Percentiles rank a stretch among this genome's conserved stretches.
Evolutionary conservation across 1,139 yeast genomes (phyloP).

Genomic region (Entelexis sorbosivorans): DNA sequence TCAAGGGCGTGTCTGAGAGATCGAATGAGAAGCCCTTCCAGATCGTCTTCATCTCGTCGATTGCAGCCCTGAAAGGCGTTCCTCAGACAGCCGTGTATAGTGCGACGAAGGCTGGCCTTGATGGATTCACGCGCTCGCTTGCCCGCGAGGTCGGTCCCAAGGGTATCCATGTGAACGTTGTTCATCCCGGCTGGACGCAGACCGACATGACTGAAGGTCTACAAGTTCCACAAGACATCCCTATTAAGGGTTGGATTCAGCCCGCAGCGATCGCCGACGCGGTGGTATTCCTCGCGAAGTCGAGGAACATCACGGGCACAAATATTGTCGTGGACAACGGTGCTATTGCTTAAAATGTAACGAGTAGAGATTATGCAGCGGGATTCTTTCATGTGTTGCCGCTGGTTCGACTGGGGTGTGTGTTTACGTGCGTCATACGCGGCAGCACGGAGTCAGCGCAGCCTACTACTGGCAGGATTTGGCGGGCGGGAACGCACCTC

Average conservation of each 20-base stretch:
- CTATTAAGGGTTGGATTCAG: neutral
- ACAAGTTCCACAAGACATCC: neutral
- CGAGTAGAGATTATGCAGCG: too few species aligned
- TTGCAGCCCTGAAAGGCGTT: conserved; percentile 42
- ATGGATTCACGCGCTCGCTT: conserved; percentile 52
- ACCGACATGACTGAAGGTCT: neutral
- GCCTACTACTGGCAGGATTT: too few species aligned
- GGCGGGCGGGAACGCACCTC: too few species aligned
- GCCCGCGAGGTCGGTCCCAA: conserved; percentile 47
- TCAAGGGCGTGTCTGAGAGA: conserved; percentile 20
- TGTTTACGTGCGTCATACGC: too few species aligned
- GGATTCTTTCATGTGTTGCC: too few species aligned
- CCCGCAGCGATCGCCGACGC: conserved; percentile 29
- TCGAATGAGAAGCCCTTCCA: conserved; percentile 25
- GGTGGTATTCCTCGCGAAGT: conserved; percentile 27
- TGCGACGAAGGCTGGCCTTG: conserved; percentile 65
- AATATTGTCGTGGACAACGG: conserved; percentile 30
- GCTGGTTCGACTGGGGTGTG: too few species aligned
- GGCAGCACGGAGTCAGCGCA: too few species aligned
- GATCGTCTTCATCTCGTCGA: conserved; percentile 61
- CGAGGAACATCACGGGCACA: conserved; percentile 28
- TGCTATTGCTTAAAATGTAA: neutral
- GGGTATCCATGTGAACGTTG: conserved; percentile 42
- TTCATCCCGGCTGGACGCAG: neutral
- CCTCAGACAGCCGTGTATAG: conserved; percentile 64